These are phyloP conservation scores for Ascochyta clinopodiicola DNA, from an alignment of 2,329 filamentous ascomycete genomes.

Conservation along the genomic window DNA sequence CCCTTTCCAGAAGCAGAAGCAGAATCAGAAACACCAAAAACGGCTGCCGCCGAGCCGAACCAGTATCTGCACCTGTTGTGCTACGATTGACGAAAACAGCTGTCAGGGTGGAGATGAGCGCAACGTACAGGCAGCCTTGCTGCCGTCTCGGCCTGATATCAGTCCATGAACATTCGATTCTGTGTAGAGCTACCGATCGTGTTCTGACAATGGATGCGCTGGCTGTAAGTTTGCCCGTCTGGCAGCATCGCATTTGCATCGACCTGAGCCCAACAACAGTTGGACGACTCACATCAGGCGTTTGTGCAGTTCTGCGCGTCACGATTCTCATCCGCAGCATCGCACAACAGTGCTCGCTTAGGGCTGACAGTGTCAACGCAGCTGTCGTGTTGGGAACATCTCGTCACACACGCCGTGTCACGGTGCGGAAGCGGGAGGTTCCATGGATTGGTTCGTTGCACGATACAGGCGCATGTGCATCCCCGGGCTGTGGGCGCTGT, in stretches of 20 bases:
- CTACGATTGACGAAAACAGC: conserved; percentile 2
- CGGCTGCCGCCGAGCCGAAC: background rate
- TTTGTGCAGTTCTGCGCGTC: conserved; percentile 4
- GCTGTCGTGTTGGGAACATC: conserved; percentile 5
- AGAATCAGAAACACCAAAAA: background rate
- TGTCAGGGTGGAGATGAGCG: background rate
- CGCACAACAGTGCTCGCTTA: conserved; percentile 1
- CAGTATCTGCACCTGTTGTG: background rate
- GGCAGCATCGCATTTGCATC: background rate
- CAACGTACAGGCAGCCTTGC: background rate
- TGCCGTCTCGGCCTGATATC: background rate
- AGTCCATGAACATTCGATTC: background rate
- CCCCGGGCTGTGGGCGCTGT: background rate
- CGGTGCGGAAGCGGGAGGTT: conserved; percentile 11
- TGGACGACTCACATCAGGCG: conserved; percentile 22
- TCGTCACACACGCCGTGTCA: conserved; percentile 6
- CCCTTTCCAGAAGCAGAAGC: background rate
- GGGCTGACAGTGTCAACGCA: conserved; percentile 9
- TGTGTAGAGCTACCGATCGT: background rate
- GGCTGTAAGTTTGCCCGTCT: background rate
- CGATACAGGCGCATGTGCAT: conserved; percentile 7
- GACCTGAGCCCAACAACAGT: background rate
- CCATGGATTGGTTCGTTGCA: conserved; percentile 7
- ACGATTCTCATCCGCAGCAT: background rate
- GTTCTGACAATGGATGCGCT: background rate